Evolutionary conservation across 495 filamentous ascomycete genomes (phyloP).

Genomic region (Letharia lupina): DNA sequence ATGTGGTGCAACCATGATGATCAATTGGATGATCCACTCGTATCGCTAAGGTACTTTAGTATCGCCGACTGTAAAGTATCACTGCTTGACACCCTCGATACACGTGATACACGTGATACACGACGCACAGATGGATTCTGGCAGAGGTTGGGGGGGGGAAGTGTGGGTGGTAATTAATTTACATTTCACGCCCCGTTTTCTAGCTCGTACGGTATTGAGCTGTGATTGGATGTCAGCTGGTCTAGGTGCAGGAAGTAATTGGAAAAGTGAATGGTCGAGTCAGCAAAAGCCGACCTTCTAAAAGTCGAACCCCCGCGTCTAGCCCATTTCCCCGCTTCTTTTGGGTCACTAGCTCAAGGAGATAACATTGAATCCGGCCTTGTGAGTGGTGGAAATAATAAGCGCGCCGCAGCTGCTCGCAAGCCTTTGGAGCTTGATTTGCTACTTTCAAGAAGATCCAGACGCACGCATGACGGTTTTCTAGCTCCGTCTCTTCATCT

Average conservation of each 20-base stretch:
- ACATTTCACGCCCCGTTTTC: background rate
- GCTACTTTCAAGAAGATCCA: background rate
- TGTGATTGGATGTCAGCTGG: background rate
- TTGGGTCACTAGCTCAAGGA: background rate
- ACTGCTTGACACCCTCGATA: too few relatives aligned
- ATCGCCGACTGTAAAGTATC: background rate
- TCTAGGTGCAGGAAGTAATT: background rate
- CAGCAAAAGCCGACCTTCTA: background rate
- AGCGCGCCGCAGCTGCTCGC: background rate
- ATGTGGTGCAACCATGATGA: constrained; percentile 1
- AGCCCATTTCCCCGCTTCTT: constrained; percentile 3
- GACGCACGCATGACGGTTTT: background rate
- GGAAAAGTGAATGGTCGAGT: background rate
- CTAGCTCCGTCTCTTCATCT: background rate
- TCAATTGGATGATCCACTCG: background rate
- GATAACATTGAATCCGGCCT: background rate
- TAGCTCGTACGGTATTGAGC: background rate
- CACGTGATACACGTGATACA: background rate
- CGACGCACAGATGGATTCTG: background rate
- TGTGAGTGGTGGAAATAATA: background rate
- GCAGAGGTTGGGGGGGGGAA: background rate
- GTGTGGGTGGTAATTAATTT: constrained; percentile 1
- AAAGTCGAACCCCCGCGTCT: background rate
- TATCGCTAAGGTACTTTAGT: background rate
- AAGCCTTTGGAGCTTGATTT: background rate